Evolutionary conservation across 306 rosid species (phyloP).

Genomic region (Prinsepia uniflora): DNA sequence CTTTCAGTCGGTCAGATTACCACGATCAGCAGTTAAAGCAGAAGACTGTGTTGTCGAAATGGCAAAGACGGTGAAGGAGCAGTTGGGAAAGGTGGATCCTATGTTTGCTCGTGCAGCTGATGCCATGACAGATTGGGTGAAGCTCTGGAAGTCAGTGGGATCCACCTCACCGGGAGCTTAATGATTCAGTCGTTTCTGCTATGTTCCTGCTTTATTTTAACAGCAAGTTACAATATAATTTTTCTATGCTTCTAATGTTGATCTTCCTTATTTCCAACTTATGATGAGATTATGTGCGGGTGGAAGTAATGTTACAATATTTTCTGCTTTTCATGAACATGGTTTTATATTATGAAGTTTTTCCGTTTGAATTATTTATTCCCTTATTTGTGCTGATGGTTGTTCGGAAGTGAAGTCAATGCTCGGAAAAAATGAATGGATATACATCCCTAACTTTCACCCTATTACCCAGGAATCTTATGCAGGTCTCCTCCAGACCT

Average conservation of each 20-base stretch:
- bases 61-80: slow-evolving; percentile 70
- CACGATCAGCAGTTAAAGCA: slow-evolving; percentile 56
- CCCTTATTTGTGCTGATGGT: background rate
- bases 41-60: slow-evolving; percentile 75
- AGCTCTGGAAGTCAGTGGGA: slow-evolving; percentile 74
- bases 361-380: background rate
- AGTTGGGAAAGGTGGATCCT: slow-evolving; percentile 72
- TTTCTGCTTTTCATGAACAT: background rate
- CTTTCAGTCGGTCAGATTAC: slow-evolving; percentile 71
- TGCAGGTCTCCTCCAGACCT: background rate
- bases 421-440: background rate
- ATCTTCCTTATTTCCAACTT: slow-evolving; percentile 4
- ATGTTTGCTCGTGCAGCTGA: slow-evolving; percentile 70
- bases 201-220: background rate
- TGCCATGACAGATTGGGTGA: slow-evolving; percentile 81
- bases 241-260: slow-evolving; percentile 7
- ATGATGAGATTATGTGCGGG: slow-evolving; percentile 13
- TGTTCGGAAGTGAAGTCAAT: background rate
- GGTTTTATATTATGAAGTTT: background rate
- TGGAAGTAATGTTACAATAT: slow-evolving; percentile 17
- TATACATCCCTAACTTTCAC: too few species aligned
- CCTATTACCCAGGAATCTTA: background rate
- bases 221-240: background rate
- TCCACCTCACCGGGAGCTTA: slow-evolving; percentile 31
- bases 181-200: slow-evolving; percentile 7